Base-by-base conservation (phyloP, 148 eudicot species). In the Cornus florida region DNA sequence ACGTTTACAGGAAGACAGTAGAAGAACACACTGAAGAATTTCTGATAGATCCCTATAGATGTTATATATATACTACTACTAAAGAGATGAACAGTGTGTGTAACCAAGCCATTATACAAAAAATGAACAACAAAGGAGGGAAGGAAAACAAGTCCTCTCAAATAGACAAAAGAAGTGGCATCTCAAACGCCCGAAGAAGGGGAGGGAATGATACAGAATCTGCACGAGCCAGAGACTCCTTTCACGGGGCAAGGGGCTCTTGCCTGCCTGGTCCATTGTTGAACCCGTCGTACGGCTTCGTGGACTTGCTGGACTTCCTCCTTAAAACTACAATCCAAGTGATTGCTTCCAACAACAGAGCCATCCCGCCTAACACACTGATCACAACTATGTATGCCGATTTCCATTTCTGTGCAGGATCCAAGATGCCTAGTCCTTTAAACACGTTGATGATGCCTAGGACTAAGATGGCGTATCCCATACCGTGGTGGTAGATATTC, bases 391-490 rank as follows among this genome's bases (percentile, higher is more conserved):
- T 84, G 73, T 92, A 96, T 19, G 91, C 89, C 20, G 85, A 43
- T 84, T 80, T 96, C 97, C 97, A 96, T 82, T 91, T 96, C 83
- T 86, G 77, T 71, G 77, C 91, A 0, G 99, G 99, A 41, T 85
- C 72, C 72, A 96, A 85, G 14, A 96, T 96, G n/a, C 83, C 68
- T 5, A 96, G 70, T 72, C 99, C 99, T 87, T 92, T 92, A 89
- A 93, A 96, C 14, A 96, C 89, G 38, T 96, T 96, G 83, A 93
- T 76, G 81, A 96, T 85, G 74, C 97, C 95, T 2, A 96, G 95
- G 70, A 86, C 56, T 48, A 93, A 59, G 73, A 96, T 90, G 67
- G 89, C 75, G 41, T 96, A 96, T 28, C 99, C 99, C 70, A 96
- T 7, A 11, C 86, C 69, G 78, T 92, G 92, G 77, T 96, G 99